A percentile compares a stretch with the other conserved stretches of the same genome.
Evolutionary conservation across 345 rosid genomes (phyloP).

Genomic region (Eucalyptus regnans): DNA sequence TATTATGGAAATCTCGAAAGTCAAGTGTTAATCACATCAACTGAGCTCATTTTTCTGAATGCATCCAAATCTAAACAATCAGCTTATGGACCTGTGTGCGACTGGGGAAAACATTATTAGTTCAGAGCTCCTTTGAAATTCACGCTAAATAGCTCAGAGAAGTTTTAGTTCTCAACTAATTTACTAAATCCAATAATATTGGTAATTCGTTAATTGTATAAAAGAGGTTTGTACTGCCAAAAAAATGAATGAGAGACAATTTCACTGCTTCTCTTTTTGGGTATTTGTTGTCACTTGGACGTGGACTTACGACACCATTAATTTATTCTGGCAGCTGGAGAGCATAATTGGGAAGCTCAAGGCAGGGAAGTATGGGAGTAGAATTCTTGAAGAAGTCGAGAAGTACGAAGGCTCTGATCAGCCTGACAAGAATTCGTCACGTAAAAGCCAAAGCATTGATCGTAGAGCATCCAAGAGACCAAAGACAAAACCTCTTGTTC

Average conservation of each 20-base stretch:
- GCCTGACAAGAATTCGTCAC: neutral
- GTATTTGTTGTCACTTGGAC: neutral
- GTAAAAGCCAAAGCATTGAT: slow-evolving; percentile 16
- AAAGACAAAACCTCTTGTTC: slow-evolving; percentile 37
- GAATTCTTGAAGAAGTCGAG: slow-evolving; percentile 56
- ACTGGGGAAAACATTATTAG: neutral
- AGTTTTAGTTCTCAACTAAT: neutral
- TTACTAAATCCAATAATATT: neutral
- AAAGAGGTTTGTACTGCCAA: neutral
- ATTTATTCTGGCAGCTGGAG: slow-evolving; percentile 40
- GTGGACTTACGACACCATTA: neutral
- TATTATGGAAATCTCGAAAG: neutral
- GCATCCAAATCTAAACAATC: neutral
- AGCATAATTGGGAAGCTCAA: slow-evolving; percentile 75
- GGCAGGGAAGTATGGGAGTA: slow-evolving; percentile 60
- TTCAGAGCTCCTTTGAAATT: neutral
- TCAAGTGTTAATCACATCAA: neutral
- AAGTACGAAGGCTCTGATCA: slow-evolving; percentile 10
- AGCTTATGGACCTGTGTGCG: neutral
- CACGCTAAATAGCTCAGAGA: neutral
- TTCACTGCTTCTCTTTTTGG: neutral
- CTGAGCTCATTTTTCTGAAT: neutral
- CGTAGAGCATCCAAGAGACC: slow-evolving; percentile 38
- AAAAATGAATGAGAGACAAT: neutral
- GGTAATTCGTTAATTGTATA: neutral